These are phyloP conservation scores for Purpureocillium takamizusanense DNA, from an alignment of 2,329 filamentous ascomycete species.

Conservation along the genomic window DNA sequence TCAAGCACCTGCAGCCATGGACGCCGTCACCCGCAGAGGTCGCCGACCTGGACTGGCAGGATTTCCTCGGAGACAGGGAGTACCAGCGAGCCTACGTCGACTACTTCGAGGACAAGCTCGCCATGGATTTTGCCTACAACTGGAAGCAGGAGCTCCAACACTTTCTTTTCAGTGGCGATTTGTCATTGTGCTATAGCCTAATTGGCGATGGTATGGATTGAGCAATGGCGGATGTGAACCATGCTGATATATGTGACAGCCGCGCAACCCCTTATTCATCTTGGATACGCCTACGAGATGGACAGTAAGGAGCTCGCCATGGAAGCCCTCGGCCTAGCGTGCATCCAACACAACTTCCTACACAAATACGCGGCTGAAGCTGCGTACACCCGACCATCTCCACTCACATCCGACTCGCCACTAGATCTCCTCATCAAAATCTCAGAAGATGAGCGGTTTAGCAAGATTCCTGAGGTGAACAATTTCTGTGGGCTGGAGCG, in stretches of 20 bases:
- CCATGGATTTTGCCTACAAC: conserved; percentile 63
- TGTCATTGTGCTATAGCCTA: conserved; percentile 73
- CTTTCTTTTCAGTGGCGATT: conserved; percentile 64
- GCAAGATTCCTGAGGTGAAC: conserved; percentile 51
- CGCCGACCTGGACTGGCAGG: conserved; percentile 73
- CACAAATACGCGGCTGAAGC: conserved; percentile 65
- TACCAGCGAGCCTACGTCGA: conserved; percentile 90
- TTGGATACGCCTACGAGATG: conserved; percentile 90
- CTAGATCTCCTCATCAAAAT: conserved; percentile 65
- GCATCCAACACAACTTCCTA: conserved; percentile 47
- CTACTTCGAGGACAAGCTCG: conserved; percentile 90
- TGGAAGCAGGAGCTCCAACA: conserved; percentile 72
- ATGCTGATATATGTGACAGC: conserved; percentile 40
- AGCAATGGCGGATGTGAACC: not conserved
- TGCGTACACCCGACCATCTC: conserved; percentile 57
- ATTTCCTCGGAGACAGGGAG: conserved; percentile 66
- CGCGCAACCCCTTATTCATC: conserved; percentile 85
- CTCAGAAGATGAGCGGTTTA: conserved; percentile 58
- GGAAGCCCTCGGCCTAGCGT: conserved; percentile 69
- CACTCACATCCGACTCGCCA: conserved; percentile 52
- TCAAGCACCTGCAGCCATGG: conserved; percentile 70
- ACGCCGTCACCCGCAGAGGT: conserved; percentile 77
- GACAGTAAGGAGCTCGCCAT: conserved; percentile 78
- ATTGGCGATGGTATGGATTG: conserved; percentile 63
- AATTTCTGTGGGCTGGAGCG: conserved; percentile 54